These are phyloP conservation scores for Fereydounia khargensis DNA, from an alignment of 1,284 basidiomycete genomes.

Conservation along the genomic window DNA sequence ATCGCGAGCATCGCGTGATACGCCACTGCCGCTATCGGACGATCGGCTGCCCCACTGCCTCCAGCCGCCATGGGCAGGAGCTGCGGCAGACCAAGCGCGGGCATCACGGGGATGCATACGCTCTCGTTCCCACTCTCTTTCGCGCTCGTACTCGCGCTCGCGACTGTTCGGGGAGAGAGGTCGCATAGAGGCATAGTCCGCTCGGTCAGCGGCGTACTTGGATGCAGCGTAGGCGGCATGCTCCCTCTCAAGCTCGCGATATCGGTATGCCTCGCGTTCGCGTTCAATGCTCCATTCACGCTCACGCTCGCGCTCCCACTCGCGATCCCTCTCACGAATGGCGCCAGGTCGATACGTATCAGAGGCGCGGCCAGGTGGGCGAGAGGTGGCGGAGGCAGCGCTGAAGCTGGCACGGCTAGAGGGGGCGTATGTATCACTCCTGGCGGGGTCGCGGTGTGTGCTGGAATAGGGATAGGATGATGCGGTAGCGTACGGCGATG, in stretches of 20 bases:
- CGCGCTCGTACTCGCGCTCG: no score
- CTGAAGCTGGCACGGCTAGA: slow-evolving; percentile 10
- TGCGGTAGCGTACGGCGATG: slow-evolving; percentile 6
- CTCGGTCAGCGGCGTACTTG: no score
- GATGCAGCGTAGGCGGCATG: no score
- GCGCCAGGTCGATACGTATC: slow-evolving; percentile 28
- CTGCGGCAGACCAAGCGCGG: neutral
- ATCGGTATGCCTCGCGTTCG: slow-evolving; percentile 13
- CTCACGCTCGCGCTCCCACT: slow-evolving; percentile 26
- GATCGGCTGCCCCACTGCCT: neutral
- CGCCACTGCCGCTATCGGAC: neutral
- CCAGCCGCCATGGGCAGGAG: neutral
- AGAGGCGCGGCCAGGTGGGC: slow-evolving; percentile 6
- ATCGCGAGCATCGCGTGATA: no score
- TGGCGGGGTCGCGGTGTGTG: slow-evolving; percentile 11
- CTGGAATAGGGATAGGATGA: slow-evolving; percentile 17
- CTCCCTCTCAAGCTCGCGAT: slow-evolving; percentile 9
- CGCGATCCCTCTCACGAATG: slow-evolving; percentile 19
- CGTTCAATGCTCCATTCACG: slow-evolving; percentile 28
- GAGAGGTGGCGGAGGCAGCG: neutral
- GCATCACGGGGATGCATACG: neutral
- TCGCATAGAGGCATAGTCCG: no score
- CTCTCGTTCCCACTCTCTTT: slow-evolving; percentile 7
- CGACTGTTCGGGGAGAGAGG: no score
- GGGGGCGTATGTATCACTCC: slow-evolving; percentile 11